phyloP scores from a whole-genome alignment of 2,329 filamentous ascomycete species.

The Colletotrichum graminicola region DNA sequence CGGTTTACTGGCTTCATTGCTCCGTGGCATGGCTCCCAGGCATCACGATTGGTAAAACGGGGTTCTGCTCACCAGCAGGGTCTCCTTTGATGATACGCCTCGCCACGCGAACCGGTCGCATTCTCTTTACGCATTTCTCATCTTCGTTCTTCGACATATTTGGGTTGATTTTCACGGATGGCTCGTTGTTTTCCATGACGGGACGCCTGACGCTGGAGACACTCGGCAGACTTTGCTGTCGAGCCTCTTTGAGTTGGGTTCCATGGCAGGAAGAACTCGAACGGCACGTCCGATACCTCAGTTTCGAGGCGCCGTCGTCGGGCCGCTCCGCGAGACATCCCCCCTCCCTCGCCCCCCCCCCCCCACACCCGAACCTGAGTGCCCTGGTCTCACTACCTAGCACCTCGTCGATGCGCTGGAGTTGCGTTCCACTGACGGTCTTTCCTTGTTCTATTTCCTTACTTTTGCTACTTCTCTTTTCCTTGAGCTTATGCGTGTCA shows the following conservation, averaged over 20 bases:
- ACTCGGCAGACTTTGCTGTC: conserved; percentile 5
- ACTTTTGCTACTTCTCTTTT: conserved; percentile 44
- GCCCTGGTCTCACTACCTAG: conserved; percentile 18
- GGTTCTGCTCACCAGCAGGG: conserved; percentile 41
- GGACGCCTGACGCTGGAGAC: conserved; percentile 44
- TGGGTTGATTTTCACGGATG: conserved; percentile 48
- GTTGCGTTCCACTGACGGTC: conserved; percentile 48
- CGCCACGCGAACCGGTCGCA: conserved; percentile 55
- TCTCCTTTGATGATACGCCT: conserved; percentile 39
- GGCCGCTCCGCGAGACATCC: conserved; percentile 41
- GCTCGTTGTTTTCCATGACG: conserved; percentile 48
- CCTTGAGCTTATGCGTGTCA: conserved; percentile 31
- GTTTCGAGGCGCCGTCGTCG: conserved; percentile 48
- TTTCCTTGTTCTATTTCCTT: conserved; percentile 39
- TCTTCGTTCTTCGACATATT: conserved; percentile 58
- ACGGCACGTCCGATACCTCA: conserved; percentile 56
- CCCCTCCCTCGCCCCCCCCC: conserved; percentile 13
- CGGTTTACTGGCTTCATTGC: conserved; percentile 29
- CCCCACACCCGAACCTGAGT: conserved; percentile 21
- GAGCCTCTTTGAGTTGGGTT: background rate
- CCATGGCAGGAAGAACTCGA: conserved; percentile 45
- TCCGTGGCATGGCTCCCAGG: conserved; percentile 39
- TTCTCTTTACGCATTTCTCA: conserved; percentile 53
- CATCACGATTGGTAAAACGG: conserved; percentile 39
- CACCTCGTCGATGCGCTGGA: conserved; percentile 54